Percentiles rank a stretch among this genome's conserved stretches.
Evolutionary conservation across 2,329 filamentous ascomycete genomes (phyloP).

Genomic region (Tolypocladium nubicola): DNA sequence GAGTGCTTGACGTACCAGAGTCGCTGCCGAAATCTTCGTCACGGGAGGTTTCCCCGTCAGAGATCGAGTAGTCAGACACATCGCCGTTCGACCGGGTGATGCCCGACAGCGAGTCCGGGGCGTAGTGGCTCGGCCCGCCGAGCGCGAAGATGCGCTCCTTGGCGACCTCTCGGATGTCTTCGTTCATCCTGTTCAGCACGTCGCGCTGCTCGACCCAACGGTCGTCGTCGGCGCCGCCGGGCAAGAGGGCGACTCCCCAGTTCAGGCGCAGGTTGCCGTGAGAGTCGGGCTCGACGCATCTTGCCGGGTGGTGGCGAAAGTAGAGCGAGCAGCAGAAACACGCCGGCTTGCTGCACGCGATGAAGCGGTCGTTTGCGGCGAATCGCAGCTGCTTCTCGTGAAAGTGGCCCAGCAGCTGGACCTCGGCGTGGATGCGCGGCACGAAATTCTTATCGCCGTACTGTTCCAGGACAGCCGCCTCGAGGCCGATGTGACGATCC

Average conservation of each 20-base stretch:
- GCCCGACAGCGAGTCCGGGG: background rate
- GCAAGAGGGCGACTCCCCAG: slow-evolving; percentile 1
- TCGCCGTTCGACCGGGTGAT: background rate
- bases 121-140: background rate
- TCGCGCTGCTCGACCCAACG: slow-evolving; percentile 1
- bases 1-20: background rate
- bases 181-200: slow-evolving; percentile 3
- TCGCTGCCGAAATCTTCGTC: background rate
- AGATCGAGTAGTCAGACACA: background rate
- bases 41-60: background rate
- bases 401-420: slow-evolving; percentile 35
- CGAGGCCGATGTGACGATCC: background rate
- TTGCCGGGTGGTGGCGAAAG: slow-evolving; percentile 22
- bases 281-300: slow-evolving; percentile 2
- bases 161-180: background rate
- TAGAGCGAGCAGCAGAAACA: slow-evolving; percentile 36
- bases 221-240: background rate
- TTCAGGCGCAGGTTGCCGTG: slow-evolving; percentile 2
- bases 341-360: slow-evolving; percentile 38
- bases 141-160: background rate
- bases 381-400: slow-evolving; percentile 18
- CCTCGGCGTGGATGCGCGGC: slow-evolving; percentile 27
- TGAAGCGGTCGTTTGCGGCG: slow-evolving; percentile 25
- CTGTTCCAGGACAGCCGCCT: background rate
- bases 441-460: background rate